Evolutionary conservation across 495 filamentous ascomycete species (phyloP), one percentile per base, ranked within the genome.

Genomic region (Pyrenula aspistea): DNA sequence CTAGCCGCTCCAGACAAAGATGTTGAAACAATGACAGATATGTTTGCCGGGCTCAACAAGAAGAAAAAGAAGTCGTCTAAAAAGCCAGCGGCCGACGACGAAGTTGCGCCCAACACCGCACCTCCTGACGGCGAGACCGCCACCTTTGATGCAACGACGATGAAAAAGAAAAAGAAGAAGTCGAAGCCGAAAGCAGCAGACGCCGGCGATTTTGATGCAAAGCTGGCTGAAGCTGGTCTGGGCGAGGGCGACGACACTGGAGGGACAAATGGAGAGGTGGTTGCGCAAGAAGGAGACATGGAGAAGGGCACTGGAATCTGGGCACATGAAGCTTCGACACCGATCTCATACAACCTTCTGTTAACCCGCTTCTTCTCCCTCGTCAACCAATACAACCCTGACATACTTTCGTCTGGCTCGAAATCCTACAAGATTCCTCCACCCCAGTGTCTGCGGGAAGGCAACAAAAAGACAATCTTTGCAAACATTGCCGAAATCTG

Each of bases 401-500:
- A 97, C 64, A 83, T 97, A 56, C 82, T 91, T 15, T 86, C 87
- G 20, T 84, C 82, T 70, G 93, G 92, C 53, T 81, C 85, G 59
- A 89, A 88, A 74, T 91, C 87, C 65, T 98, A 98, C 79, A 96
- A 96, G 80, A 98, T 98, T 63, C 94, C 93, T 19, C 93, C 93
- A 12, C 93, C 93, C n/a, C 94, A 98, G 76, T 95, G 92, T 73
- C 79, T 97, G 51, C 91, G 94, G 74, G 94, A 98, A 89, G 93
- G 93, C 69, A 97, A 97, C 82, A 96, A 95, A 82, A 96, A 95
- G 86, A 97, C 93, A 54, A 95, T 97, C 64, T 98, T 96, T 68
- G 93, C 93, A 72, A 98, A 98, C 76, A 90, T 98, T 63, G 79
- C 86, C 57, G 89, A 94, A 67, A 95, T 95, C 61, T 87, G 83